Percentiles rank a stretch among this genome's conserved stretches.
phyloP scores from a whole-genome alignment of 2,329 filamentous ascomycete species.

The Aspergillus puulaauensis region DNA sequence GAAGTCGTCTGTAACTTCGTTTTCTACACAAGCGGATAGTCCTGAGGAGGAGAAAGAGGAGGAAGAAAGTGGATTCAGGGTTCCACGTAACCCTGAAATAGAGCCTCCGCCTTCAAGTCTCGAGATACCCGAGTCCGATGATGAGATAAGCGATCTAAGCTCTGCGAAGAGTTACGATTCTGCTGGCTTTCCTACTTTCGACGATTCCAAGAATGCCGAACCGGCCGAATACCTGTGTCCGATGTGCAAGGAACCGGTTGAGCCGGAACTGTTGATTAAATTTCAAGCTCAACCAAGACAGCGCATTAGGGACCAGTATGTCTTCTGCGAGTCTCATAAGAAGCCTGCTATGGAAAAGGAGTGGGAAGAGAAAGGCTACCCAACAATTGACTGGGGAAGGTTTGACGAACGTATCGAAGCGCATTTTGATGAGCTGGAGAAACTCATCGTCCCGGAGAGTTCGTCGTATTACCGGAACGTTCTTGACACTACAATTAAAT shows the following conservation, averaged over 20 bases:
- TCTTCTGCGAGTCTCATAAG: conserved; percentile 66
- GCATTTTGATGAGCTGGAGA: conserved; percentile 57
- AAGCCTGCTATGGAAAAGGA: conserved; percentile 52
- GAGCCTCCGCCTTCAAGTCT: conserved; percentile 19
- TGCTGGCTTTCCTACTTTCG: conserved; percentile 19
- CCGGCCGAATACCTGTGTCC: conserved; percentile 54
- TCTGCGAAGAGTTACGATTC: conserved; percentile 31
- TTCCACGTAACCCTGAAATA: conserved; percentile 25
- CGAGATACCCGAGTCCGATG: conserved; percentile 23
- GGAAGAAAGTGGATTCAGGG: conserved; percentile 19
- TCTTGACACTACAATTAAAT: conserved; percentile 56
- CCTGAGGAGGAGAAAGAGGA: conserved; percentile 11
- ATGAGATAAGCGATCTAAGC: conserved; percentile 29
- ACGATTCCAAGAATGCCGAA: conserved; percentile 8
- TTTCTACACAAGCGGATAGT: conserved; percentile 3
- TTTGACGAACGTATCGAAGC: conserved; percentile 60
- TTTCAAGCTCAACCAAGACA: conserved; percentile 44
- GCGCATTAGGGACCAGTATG: conserved; percentile 37
- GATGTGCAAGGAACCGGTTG: conserved; percentile 64
- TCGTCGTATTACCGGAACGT: conserved; percentile 61
- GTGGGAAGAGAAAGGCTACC: conserved; percentile 61
- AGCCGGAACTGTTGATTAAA: conserved; percentile 53
- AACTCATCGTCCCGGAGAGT: conserved; percentile 55
- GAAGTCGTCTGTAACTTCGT: conserved; percentile 9
- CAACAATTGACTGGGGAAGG: conserved; percentile 66